Base-by-base conservation (phyloP, 371 early-diverging fungal species). In the Neoconidiobolus thromboides region DNA sequence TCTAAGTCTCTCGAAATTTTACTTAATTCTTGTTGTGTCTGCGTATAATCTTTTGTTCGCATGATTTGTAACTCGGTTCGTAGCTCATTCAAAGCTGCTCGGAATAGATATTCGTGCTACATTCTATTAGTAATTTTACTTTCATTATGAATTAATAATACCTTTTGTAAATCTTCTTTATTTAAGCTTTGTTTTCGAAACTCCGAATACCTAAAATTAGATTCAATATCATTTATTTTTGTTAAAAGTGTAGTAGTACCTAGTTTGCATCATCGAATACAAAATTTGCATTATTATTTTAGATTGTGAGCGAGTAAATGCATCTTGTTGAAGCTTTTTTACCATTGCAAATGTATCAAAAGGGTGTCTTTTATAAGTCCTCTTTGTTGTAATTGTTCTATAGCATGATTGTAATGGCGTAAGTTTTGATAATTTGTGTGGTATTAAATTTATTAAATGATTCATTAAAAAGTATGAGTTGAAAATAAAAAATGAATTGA, bases 11-110 rank as follows among this genome's bases (percentile, higher is more conserved):
- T 74, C 55, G 80, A 74, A n/a, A 91, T 81, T 0, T 69, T 61
- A 0, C 88, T 80, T 0, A 81, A 64, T 53, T 89, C 88, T 10
- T 83, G 79, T 48, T 83, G 82, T 15, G 93, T 69, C 15, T 76
- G 73, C 14, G 84, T 80, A 37, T 82, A 82, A 69, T 92, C 91
- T 67, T 88, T 93, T 62, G 86, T 82, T 50, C 91, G 80, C 55
- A 90, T 70, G 46, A 88, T 76, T 58, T 87, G 85, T 26, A 91
- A 78, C 64, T 95, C 95, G 42, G 85, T 89, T 57, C 89, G 75
- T 48, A 94, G 76, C 63, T 92, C 91, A 12, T 80, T 76, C 50
- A 89, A 67, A 2, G 82, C 83, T 12, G 89, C 88, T 58, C 81
- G 79, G 68, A 82, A 85, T 61, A 86, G 62, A 63, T 88, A 88